phyloP scores from a whole-genome alignment of 352 stramenopile species.

The Phytophthora constricta region DNA sequence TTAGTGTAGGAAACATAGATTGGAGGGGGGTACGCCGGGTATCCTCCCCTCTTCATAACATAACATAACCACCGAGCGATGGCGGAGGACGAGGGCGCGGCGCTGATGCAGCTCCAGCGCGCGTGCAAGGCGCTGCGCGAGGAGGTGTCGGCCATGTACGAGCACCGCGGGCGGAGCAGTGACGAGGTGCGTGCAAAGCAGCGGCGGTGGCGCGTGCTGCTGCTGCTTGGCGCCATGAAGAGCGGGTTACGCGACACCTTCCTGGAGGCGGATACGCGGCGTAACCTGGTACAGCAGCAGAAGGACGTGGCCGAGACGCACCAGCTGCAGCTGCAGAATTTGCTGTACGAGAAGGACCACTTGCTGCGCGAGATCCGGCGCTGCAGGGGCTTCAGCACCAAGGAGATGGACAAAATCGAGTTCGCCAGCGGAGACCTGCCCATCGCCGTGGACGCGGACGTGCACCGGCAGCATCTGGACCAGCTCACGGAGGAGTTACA shows the following conservation, averaged over 20 bases:
- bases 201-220: conserved; percentile 62
- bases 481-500: conserved; percentile 73
- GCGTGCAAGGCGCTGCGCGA: conserved; percentile 54
- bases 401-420: conserved; percentile 85
- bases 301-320: conserved; percentile 79
- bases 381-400: conserved; percentile 73
- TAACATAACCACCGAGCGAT: conserved; percentile 3
- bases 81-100: conserved; percentile 12
- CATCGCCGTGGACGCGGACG: conserved; percentile 57
- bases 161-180: conserved; percentile 24
- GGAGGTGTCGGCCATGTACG: conserved; percentile 48
- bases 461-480: conserved; percentile 68
- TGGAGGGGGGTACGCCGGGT: too few species aligned
- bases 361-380: conserved; percentile 78
- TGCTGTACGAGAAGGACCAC: conserved; percentile 88
- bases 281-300: conserved; percentile 69
- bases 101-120: conserved; percentile 61
- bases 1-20: too few species aligned
- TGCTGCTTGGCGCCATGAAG: conserved; percentile 67
- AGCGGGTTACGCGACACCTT: conserved; percentile 69
- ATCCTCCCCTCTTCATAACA: too few species aligned
- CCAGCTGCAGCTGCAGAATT: conserved; percentile 81
- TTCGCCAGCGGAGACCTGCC: conserved; percentile 61
- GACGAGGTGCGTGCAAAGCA: conserved; percentile 57
- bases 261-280: conserved; percentile 66